phyloP scores from a whole-genome alignment of 176 grass and related monocot species.

The Aegilops longissima region DNA sequence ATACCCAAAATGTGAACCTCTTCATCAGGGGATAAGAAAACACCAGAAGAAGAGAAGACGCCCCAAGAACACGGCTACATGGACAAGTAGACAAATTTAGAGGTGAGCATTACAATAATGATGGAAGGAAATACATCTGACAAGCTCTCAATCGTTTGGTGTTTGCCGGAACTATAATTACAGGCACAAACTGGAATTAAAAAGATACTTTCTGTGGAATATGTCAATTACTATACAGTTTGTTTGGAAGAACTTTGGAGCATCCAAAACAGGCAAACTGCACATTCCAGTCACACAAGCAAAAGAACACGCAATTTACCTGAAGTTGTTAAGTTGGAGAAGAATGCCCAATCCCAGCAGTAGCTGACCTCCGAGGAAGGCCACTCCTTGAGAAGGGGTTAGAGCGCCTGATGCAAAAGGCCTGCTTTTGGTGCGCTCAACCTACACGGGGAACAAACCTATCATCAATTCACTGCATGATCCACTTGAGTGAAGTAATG shows the following conservation, averaged over 20 bases:
- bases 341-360: slow-evolving; percentile 77
- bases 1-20: slow-evolving; percentile 87
- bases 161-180: neutral
- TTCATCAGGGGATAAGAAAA: slow-evolving; percentile 97
- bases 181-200: neutral
- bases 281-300: neutral
- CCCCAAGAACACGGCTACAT: slow-evolving; percentile 73
- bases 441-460: slow-evolving; percentile 33
- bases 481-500: neutral
- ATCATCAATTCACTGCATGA: neutral
- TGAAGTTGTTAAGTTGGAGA: slow-evolving; percentile 78
- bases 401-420: slow-evolving; percentile 73
- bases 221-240: neutral
- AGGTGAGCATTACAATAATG: neutral
- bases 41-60: slow-evolving; percentile 73
- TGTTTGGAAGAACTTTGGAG: neutral
- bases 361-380: slow-evolving; percentile 75
- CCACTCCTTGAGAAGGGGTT: slow-evolving; percentile 57
- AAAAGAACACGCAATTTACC: slow-evolving; percentile 35
- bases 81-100: slow-evolving; percentile 9
- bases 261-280: neutral
- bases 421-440: slow-evolving; percentile 73
- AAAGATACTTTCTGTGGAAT: neutral
- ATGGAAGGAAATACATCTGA: neutral
- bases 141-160: neutral